Conservation (phyloP, 306 rosid genomes). For the Luffa acutangula region DNA sequence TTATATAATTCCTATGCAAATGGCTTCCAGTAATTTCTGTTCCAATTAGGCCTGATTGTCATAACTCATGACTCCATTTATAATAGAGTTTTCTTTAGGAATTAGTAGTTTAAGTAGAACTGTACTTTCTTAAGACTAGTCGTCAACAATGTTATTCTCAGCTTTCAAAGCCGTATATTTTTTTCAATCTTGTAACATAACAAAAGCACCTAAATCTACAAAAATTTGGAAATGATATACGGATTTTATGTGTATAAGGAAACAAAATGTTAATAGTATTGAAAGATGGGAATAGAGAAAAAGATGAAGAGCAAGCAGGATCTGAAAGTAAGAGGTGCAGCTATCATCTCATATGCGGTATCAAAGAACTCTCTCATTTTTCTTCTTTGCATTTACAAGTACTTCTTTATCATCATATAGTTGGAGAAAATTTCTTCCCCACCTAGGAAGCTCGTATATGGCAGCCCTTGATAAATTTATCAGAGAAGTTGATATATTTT, state of each 20-base stretch:
- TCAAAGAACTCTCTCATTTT: slow-evolving; percentile 23
- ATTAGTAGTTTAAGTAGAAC: not conserved
- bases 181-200: not conserved
- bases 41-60: not conserved
- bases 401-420: slow-evolving; percentile 24
- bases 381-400: slow-evolving; percentile 25
- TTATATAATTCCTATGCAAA: not conserved
- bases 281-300: slow-evolving; percentile 29
- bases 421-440: slow-evolving; percentile 16
- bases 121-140: not conserved
- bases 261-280: slow-evolving; percentile 5
- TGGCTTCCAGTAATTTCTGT: not conserved
- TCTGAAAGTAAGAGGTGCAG: slow-evolving; percentile 15
- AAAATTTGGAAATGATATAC: slow-evolving; percentile 5
- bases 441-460: slow-evolving; percentile 57
- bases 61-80: not conserved
- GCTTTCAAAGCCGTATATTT: not conserved
- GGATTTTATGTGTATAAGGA: slow-evolving; percentile 11
- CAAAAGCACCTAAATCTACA: not conserved
- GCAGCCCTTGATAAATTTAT: slow-evolving; percentile 86
- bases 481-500: slow-evolving; percentile 72
- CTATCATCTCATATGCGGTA: not conserved
- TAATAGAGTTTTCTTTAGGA: not conserved
- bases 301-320: slow-evolving; percentile 24
- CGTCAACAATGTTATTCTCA: not conserved